Evolutionary conservation across 768 basidiomycete genomes (phyloP).

Genomic region (Russula griseocarnosa): DNA sequence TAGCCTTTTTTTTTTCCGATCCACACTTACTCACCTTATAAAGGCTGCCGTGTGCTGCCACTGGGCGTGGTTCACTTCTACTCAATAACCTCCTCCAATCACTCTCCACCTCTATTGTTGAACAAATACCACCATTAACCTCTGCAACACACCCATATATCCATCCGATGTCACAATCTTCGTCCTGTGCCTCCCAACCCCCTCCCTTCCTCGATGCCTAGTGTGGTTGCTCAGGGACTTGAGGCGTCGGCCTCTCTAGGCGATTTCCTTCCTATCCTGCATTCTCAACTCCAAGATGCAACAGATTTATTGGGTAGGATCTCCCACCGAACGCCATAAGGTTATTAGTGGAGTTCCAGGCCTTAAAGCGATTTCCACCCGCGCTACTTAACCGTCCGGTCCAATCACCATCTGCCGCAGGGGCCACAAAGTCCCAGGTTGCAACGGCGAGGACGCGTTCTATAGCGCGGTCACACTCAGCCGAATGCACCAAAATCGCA

Average conservation of each 20-base stretch:
- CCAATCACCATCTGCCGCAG: background rate
- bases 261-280: background rate
- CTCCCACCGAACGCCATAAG: background rate
- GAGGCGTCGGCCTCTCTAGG: background rate
- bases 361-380: background rate
- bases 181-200: background rate
- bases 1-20: background rate
- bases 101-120: too few species aligned
- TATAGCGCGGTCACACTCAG: background rate
- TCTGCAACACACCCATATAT: background rate
- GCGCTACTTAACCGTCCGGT: background rate
- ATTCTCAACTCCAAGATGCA: background rate
- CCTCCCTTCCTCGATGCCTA: background rate
- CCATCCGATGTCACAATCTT: background rate
- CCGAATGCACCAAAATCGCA: background rate
- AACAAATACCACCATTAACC: too few species aligned
- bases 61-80: too few species aligned
- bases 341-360: background rate
- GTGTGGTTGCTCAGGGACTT: background rate
- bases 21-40: background rate
- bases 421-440: background rate
- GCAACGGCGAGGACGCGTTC: background rate
- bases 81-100: too few species aligned
- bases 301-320: background rate
- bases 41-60: background rate